A percentile compares a stretch with the other conserved stretches of the same genome.
phyloP scores from a whole-genome alignment of 1,139 yeast species.

The Taphrina confusa region DNA sequence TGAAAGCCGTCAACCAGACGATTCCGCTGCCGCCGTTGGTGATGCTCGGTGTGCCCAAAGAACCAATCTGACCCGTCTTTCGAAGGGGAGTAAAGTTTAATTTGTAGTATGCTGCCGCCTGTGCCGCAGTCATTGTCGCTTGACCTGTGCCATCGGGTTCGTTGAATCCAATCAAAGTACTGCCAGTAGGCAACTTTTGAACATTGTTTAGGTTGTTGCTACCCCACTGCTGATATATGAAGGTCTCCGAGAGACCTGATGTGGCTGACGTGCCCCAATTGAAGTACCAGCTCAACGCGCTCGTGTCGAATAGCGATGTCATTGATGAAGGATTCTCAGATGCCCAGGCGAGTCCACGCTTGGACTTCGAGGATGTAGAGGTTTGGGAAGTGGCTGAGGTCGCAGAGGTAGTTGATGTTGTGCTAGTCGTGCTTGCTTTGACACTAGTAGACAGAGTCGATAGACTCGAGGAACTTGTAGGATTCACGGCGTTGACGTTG shows the following conservation, averaged over 20 bases:
- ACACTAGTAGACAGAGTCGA: slow-evolving; percentile 5
- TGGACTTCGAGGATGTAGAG: slow-evolving; percentile 8
- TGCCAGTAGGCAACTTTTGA: slow-evolving; percentile 18
- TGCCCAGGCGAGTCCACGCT: slow-evolving; percentile 29
- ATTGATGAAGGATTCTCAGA: slow-evolving; percentile 7
- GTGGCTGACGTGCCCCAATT: slow-evolving; percentile 33
- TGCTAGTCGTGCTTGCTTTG: background rate
- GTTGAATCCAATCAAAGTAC: slow-evolving; percentile 35
- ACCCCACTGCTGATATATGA: slow-evolving; percentile 30
- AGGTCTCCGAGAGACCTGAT: slow-evolving; percentile 16
- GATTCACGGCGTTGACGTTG: background rate
- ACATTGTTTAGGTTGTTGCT: slow-evolving; percentile 15
- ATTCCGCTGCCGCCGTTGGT: slow-evolving; percentile 31
- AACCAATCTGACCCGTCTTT: slow-evolving; percentile 27
- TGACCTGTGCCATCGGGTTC: slow-evolving; percentile 35
- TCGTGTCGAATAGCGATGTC: slow-evolving; percentile 16
- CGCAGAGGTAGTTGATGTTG: slow-evolving; percentile 6
- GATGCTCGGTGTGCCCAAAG: slow-evolving; percentile 33
- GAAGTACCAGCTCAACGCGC: slow-evolving; percentile 31
- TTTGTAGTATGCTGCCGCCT: slow-evolving; percentile 32
- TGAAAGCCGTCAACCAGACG: slow-evolving; percentile 33
- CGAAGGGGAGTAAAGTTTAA: slow-evolving; percentile 34
- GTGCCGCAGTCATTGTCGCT: slow-evolving; percentile 27
- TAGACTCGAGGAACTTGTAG: background rate
- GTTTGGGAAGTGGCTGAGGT: background rate